A percentile compares a stretch with the other conserved stretches of the same genome.
These are phyloP conservation scores for Umbelopsis sp. DNA, from an alignment of 192 early-diverging fungal genomes.

Conservation along the genomic window DNA sequence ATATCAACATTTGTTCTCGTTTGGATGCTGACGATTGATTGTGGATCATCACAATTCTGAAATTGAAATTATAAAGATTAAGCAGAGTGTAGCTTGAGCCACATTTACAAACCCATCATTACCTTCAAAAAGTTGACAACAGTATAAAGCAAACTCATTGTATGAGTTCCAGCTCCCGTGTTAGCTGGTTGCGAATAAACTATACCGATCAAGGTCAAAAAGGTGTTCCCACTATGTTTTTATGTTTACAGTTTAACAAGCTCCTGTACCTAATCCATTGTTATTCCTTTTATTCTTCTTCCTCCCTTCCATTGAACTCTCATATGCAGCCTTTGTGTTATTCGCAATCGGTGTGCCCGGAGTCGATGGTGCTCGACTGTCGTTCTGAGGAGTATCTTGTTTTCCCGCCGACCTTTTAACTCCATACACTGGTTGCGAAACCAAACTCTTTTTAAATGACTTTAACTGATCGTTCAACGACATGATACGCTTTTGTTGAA, in stretches of 20 bases:
- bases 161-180: constrained; percentile 54
- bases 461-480: constrained; percentile 38
- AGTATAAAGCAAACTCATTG: constrained; percentile 55
- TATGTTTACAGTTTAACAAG: not conserved
- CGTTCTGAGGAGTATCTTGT: not conserved
- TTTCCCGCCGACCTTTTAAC: constrained; percentile 29
- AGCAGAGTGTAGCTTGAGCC: constrained; percentile 58
- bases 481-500: not conserved
- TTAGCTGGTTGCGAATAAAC: constrained; percentile 57
- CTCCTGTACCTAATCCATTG: not conserved
- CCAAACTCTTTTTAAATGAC: constrained; percentile 36
- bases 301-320: constrained; percentile 26
- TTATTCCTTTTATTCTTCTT: constrained; percentile 24
- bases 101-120: constrained; percentile 36
- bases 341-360: constrained; percentile 4
- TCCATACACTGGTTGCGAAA: constrained; percentile 32
- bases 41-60: constrained; percentile 56
- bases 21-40: constrained; percentile 60
- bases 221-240: not conserved
- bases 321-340: constrained; percentile 36
- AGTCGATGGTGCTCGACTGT: constrained; percentile 7
- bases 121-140: constrained; percentile 61
- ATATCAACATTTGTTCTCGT: constrained; percentile 60
- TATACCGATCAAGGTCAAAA: not conserved
- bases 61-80: constrained; percentile 46